phyloP scores from a whole-genome alignment of 371 early-diverging fungal genomes.

The Batkoa obscura region DNA sequence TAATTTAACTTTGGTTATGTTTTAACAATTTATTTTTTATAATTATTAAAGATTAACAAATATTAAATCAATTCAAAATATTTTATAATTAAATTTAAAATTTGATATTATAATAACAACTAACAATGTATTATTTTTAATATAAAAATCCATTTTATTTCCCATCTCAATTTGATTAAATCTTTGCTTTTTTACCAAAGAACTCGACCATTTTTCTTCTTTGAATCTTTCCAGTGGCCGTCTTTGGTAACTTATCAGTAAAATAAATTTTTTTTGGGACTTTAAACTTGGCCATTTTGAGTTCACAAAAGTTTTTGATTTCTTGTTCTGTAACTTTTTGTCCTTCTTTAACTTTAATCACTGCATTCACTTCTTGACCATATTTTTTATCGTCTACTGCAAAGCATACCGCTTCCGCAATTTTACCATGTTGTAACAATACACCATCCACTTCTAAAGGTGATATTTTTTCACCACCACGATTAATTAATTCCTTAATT shows the following conservation, averaged over 20 bases:
- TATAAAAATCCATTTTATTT: no score
- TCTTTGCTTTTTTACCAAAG: constrained; percentile 24
- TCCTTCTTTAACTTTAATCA: constrained; percentile 23
- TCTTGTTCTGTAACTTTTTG: constrained; percentile 21
- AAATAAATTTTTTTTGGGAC: constrained; percentile 55
- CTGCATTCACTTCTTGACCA: constrained; percentile 64
- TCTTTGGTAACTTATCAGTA: constrained; percentile 45
- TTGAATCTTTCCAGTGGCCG: constrained; percentile 55
- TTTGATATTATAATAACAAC: not conserved
- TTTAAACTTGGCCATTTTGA: constrained; percentile 54
- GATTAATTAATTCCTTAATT: constrained; percentile 63
- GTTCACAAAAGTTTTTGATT: constrained; percentile 21
- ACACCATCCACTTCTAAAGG: constrained; percentile 64
- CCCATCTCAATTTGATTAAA: constrained; percentile 10
- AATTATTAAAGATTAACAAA: no score
- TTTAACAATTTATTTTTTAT: no score
- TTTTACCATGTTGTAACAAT: constrained; percentile 40
- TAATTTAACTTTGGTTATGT: no score
- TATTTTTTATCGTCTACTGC: constrained; percentile 52
- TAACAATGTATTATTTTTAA: no score
- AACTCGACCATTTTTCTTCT: constrained; percentile 27
- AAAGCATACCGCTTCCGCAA: constrained; percentile 64
- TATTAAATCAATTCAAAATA: no score
- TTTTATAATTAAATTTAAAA: no score
- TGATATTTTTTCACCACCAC: constrained; percentile 64